These are phyloP conservation scores for Diospyros lotus DNA, from an alignment of 148 eudicot genomes.

Conservation along the genomic window DNA sequence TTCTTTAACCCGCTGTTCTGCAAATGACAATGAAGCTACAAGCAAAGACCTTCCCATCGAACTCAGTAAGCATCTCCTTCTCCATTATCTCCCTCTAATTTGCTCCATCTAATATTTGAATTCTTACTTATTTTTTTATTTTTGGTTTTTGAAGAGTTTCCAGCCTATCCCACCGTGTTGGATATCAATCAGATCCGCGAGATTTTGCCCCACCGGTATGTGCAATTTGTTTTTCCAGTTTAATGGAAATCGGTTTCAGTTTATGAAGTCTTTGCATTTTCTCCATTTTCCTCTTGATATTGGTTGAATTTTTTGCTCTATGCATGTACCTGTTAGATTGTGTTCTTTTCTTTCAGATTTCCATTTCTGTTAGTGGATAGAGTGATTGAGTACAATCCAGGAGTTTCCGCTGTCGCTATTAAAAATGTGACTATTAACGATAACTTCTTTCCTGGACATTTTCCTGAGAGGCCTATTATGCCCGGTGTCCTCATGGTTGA, in stretches of 20 bases:
- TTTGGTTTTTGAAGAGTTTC: constrained; percentile 34
- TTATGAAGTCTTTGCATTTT: neutral
- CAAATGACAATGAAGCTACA: constrained; percentile 15
- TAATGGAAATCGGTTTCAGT: no score
- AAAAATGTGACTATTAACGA: constrained; percentile 97
- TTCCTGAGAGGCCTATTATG: constrained; percentile 98
- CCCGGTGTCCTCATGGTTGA: constrained; percentile 99
- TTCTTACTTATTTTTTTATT: neutral
- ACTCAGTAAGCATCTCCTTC: constrained; percentile 37
- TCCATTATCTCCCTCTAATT: neutral
- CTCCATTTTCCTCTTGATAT: neutral
- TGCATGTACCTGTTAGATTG: neutral
- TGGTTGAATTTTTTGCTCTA: neutral
- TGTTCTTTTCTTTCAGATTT: constrained; percentile 36
- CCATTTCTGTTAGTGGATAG: constrained; percentile 96
- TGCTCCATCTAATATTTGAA: neutral
- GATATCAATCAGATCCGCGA: constrained; percentile 91
- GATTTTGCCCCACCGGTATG: constrained; percentile 86
- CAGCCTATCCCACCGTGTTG: constrained; percentile 84
- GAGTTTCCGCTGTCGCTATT: constrained; percentile 89
- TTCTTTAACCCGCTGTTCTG: constrained; percentile 32
- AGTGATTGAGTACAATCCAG: constrained; percentile 86
- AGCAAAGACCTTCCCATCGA: constrained; percentile 59
- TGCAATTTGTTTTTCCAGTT: neutral
- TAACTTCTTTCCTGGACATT: constrained; percentile 95